These are phyloP conservation scores for Ilex asprella DNA, from an alignment of 257 asterid species.

Conservation along the genomic window DNA sequence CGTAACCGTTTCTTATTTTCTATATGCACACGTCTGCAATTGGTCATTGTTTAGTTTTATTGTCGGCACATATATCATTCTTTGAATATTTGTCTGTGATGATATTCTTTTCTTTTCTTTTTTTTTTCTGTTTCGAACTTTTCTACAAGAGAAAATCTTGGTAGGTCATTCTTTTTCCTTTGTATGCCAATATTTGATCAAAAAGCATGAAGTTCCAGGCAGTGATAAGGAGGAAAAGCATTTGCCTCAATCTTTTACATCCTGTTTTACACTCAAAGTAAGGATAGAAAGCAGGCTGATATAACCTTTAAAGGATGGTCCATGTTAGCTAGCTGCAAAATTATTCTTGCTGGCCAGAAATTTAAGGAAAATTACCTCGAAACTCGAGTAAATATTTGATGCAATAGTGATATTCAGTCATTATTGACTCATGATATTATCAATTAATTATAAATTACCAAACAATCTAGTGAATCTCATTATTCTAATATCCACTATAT, in stretches of 20 bases:
- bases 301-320: conserved; percentile 55
- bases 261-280: conserved; percentile 56
- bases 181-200: conserved; percentile 37
- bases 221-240: conserved; percentile 36
- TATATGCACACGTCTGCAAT: too few relatives aligned
- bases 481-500: too few relatives aligned
- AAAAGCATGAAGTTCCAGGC: conserved; percentile 34
- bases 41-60: too few relatives aligned
- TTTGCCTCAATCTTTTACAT: conserved; percentile 33
- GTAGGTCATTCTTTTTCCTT: conserved; percentile 8
- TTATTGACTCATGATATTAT: too few relatives aligned
- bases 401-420: too few relatives aligned
- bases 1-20: too few relatives aligned
- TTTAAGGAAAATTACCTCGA: background rate
- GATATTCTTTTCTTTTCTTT: conserved; percentile 10
- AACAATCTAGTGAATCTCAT: too few relatives aligned
- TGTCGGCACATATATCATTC: conserved; percentile 10
- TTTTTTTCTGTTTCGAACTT: conserved; percentile 20
- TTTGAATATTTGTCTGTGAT: conserved; percentile 1
- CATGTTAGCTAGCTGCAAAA: conserved; percentile 19
- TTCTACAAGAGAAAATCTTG: background rate
- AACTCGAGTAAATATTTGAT: too few relatives aligned
- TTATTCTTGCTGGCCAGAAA: background rate
- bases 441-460: too few relatives aligned
- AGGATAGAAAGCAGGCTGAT: conserved; percentile 60